A percentile compares a stretch with the other conserved stretches of the same genome.
Evolutionary conservation across 495 filamentous ascomycete genomes (phyloP).

Genomic region (Letharia columbiana): DNA sequence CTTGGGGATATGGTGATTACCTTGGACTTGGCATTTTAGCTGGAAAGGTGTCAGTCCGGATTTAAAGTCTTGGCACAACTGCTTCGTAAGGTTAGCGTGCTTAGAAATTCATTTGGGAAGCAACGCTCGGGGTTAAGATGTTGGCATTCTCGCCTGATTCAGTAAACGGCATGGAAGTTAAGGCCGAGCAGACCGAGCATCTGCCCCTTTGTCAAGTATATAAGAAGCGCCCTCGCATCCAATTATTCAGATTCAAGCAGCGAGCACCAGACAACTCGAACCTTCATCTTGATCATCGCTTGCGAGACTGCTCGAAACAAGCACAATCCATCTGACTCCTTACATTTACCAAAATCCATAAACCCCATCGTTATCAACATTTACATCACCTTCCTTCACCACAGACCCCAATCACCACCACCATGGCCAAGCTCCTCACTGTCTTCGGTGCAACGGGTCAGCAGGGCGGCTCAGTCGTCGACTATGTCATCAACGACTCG

Average conservation of each 20-base stretch:
- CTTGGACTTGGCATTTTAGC: too few species aligned
- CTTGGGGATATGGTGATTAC: too few species aligned
- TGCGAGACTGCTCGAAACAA: not conserved
- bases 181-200: not conserved
- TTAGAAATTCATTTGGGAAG: not conserved
- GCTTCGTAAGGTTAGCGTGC: not conserved
- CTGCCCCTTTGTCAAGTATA: not conserved
- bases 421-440: constrained; percentile 43
- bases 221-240: not conserved
- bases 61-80: not conserved
- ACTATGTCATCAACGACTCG: constrained; percentile 39
- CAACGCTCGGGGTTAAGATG: not conserved
- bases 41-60: too few species aligned
- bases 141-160: not conserved
- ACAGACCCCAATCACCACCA: not conserved
- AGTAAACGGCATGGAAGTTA: not conserved
- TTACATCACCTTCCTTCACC: not conserved
- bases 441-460: constrained; percentile 52
- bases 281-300: not conserved
- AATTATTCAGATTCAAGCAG: not conserved
- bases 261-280: not conserved
- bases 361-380: not conserved
- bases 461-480: constrained; percentile 51
- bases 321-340: not conserved
- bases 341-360: not conserved